Conservation (phyloP, 345 rosid genomes). For the Gossypium raimondii region DNA sequence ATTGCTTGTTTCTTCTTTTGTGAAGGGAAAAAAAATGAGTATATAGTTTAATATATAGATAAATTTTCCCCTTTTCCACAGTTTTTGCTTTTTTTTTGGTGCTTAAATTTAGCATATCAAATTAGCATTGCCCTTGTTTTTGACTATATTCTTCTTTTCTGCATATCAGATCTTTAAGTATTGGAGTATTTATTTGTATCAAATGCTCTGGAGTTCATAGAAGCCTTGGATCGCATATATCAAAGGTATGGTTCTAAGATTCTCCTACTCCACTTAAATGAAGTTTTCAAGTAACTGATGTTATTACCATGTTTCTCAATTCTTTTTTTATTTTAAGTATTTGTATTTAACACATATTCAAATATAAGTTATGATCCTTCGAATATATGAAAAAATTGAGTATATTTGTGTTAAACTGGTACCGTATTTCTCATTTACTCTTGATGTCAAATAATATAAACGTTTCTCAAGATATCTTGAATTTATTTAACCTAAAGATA, state of each 20-base stretch:
- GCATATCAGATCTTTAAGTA: slow-evolving; percentile 60
- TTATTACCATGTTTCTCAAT: neutral
- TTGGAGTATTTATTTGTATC: slow-evolving; percentile 89
- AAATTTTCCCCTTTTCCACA: neutral
- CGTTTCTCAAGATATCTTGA: neutral
- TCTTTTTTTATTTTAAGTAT: no score
- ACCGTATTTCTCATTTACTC: neutral
- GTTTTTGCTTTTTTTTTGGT: neutral
- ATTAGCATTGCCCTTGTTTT: slow-evolving; percentile 9
- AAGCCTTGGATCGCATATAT: slow-evolving; percentile 96
- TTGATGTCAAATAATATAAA: neutral
- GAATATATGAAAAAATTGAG: neutral
- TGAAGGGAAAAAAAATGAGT: neutral
- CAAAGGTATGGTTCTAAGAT: slow-evolving; percentile 55
- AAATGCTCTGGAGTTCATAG: slow-evolving; percentile 97
- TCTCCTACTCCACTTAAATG: neutral
- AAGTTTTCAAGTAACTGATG: neutral
- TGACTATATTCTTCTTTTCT: slow-evolving; percentile 25
- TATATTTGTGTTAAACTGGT: no score
- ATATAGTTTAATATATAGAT: neutral
- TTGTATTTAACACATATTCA: neutral
- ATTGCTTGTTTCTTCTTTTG: neutral
- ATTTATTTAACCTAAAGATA: no score
- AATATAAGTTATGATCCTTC: neutral
- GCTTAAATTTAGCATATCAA: neutral